These are phyloP conservation scores for Helicostylum pulchrum DNA, from an alignment of 192 early-diverging fungal genomes.

Conservation along the genomic window DNA sequence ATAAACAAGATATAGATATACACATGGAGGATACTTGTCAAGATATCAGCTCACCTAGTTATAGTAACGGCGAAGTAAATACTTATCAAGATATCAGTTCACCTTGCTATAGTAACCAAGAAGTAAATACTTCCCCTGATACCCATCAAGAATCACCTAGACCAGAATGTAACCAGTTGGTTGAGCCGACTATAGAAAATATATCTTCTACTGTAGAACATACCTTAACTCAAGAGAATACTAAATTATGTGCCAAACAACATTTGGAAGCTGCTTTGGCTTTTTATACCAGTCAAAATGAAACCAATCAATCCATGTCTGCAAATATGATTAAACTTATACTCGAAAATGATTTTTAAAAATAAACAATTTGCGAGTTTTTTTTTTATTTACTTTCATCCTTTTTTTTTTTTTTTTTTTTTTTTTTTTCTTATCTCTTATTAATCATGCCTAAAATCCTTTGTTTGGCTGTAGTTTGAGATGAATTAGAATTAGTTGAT, in stretches of 20 bases:
- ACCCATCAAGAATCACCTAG: too few relatives aligned
- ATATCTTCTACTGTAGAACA: too few relatives aligned
- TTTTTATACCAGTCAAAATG: conserved; percentile 9
- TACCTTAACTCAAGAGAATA: not conserved
- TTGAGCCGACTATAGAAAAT: not conserved
- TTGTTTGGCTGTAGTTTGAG: conserved; percentile 21
- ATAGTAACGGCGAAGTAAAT: conserved; percentile 8
- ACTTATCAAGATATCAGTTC: not conserved
- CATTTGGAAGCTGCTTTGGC: conserved; percentile 12
- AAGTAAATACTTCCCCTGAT: not conserved
- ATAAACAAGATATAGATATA: conserved; percentile 6
- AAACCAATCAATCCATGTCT: conserved; percentile 9
- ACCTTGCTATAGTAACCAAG: conserved; percentile 1
- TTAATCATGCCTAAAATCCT: conserved; percentile 22
- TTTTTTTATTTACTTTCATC: not conserved
- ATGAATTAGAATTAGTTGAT: not conserved
- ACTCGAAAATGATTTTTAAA: conserved; percentile 18
- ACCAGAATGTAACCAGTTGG: too few relatives aligned
- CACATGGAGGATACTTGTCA: conserved; percentile 7
- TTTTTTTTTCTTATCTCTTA: not conserved
- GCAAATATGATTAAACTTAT: conserved; percentile 17
- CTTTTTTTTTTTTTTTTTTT: not conserved
- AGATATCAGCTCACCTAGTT: not conserved
- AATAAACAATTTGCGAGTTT: not conserved
- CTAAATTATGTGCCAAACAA: not conserved